phyloP scores from a whole-genome alignment of 208 protist species.

The Leishmania martiniquensis region DNA sequence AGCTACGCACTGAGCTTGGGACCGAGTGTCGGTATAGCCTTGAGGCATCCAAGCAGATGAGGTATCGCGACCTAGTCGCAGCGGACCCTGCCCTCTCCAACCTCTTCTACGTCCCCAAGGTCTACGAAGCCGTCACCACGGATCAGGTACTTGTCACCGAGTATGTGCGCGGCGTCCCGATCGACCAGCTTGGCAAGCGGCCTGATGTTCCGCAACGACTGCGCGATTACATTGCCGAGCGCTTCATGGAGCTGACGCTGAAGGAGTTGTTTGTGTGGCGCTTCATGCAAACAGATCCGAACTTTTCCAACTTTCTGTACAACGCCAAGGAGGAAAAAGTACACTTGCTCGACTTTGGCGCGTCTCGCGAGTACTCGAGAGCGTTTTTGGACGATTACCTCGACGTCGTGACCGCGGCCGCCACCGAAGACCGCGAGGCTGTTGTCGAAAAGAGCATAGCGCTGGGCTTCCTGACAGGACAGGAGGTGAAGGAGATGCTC shows the following conservation, averaged over 20 bases:
- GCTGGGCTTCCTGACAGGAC: conserved; percentile 97
- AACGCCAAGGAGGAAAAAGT: conserved; percentile 67
- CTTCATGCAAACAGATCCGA: conserved; percentile 98
- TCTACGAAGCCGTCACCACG: conserved; percentile 60
- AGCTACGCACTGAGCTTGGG: conserved; percentile 72
- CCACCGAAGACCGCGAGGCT: conserved; percentile 63
- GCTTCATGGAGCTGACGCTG: conserved; percentile 86
- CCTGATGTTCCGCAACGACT: conserved; percentile 62
- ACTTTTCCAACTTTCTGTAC: conserved; percentile 97
- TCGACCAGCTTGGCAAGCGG: conserved; percentile 59
- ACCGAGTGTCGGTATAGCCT: conserved; percentile 75
- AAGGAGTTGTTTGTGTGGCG: conserved; percentile 94
- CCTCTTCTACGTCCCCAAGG: conserved; percentile 75
- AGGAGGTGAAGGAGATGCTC: conserved; percentile 91
- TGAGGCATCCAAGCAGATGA: conserved; percentile 70
- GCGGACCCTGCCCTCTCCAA: conserved; percentile 38
- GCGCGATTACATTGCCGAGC: conserved; percentile 78
- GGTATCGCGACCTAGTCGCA: conserved; percentile 53
- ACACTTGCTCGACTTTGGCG: conserved; percentile 95
- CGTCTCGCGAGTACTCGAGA: conserved; percentile 80
- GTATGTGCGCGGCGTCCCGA: conserved; percentile 63
- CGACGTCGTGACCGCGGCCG: conserved; percentile 90
- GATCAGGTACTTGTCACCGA: conserved; percentile 72
- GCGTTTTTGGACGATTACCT: conserved; percentile 93
- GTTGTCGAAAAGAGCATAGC: conserved; percentile 88